Evolutionary conservation across 768 basidiomycete species (phyloP).

Genomic region (Hericium rajendrae): DNA sequence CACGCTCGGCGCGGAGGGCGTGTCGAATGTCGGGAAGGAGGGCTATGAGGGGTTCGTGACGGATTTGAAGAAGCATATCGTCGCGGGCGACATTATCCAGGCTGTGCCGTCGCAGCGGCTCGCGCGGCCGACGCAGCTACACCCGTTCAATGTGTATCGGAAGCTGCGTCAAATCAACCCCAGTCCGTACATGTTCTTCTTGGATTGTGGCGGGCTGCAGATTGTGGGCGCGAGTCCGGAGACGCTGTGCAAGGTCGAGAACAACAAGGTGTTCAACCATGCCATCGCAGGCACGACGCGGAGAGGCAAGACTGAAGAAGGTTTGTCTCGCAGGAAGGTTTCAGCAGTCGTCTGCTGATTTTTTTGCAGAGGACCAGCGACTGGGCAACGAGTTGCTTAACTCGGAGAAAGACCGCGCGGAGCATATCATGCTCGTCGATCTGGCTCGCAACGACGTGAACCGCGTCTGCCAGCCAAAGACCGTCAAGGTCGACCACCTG

Average conservation of each 20-base stretch:
- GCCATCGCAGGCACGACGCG: constrained; percentile 94
- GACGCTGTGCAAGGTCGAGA: constrained; percentile 91
- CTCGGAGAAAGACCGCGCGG: constrained; percentile 93
- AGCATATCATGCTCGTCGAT: constrained; percentile 99
- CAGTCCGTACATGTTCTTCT: constrained; percentile 97
- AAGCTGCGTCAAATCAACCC: constrained; percentile 92
- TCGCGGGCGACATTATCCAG: constrained; percentile 97
- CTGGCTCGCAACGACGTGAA: constrained; percentile 98
- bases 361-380: constrained; percentile 82
- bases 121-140: constrained; percentile 72
- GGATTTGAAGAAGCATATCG: constrained; percentile 84
- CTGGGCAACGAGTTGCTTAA: constrained; percentile 65
- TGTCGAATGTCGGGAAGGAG: constrained; percentile 87
- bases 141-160: constrained; percentile 96
- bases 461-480: constrained; percentile 88
- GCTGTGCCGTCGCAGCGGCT: constrained; percentile 95
- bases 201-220: constrained; percentile 89
- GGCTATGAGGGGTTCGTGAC: constrained; percentile 93
- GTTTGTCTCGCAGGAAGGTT: too few relatives aligned
- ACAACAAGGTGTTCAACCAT: constrained; percentile 90
- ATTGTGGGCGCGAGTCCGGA: constrained; percentile 98
- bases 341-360: too few relatives aligned
- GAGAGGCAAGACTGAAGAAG: constrained; percentile 78
- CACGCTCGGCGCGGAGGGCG: constrained; percentile 53
- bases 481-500: constrained; percentile 91